Base-by-base conservation (phyloP, 2,329 filamentous ascomycete genomes). In the Trichoderma polysporum region DNA sequence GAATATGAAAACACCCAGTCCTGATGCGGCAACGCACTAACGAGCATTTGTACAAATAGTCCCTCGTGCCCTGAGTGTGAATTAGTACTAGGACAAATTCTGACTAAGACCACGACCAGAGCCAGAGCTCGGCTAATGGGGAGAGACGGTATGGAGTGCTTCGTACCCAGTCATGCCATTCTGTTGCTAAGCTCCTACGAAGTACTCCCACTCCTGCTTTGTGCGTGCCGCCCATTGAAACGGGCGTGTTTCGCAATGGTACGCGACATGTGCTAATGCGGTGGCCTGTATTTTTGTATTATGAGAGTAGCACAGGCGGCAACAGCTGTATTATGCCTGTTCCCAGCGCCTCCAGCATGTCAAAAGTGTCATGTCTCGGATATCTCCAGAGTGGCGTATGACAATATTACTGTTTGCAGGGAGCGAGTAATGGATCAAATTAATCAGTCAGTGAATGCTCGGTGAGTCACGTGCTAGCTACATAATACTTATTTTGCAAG, bases 331-430 rank as follows among this genome's bases (percentile, higher is more conserved):
- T 57, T 57, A 19, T 22, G n/a, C n/a, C 29, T 57, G 25, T 49
- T 10, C 29, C 27, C 35, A 29, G n/a, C 25, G 49, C 49, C 37
- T 41, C 59, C 27, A 31, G n/a, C 22, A 19, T 29, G 49, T 63
- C 49, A 39, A 29, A 52, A 45, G 47, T 41, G 60, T n/a, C 60
- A 22, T 54, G 60, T 54, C 49, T 63, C 49, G 60, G 60, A 33
- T 31, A 12, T 54, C 25, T 15, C 35, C 25, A 63, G 35, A 54
- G 25, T 8, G 58, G 58, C 45, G 58, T 57, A 17, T n/a, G 17
- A 10, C 13, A 4, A 17, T 5, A n/a, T 37, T n/a, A n/a, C n/a
- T n/a, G n/a, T n/a, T n/a, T n/a, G n/a, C n/a, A n/a, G n/a, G n/a
- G n/a, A n/a, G n/a, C n/a, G n/a, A n/a, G n/a, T n/a, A n/a, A n/a